Conservation (phyloP, 345 rosid species). For the Eucalyptus coolabah region DNA sequence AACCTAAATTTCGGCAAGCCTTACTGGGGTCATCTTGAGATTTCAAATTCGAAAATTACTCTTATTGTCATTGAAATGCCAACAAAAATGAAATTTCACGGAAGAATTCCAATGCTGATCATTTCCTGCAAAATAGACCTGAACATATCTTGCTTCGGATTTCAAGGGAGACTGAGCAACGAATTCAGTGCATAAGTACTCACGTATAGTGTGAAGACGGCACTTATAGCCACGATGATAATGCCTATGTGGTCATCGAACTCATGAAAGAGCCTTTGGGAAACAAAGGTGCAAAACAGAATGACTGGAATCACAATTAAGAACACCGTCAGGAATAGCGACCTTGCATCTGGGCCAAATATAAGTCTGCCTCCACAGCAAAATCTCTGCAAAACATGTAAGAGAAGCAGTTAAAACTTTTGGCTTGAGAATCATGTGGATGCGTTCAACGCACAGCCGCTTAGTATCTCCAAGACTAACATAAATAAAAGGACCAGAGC, state of each 20-base stretch:
- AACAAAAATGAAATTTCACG: neutral
- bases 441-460: neutral
- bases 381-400: slow-evolving; percentile 48
- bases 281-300: slow-evolving; percentile 62
- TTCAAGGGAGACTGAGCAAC: neutral
- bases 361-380: slow-evolving; percentile 67
- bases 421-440: neutral
- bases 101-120: neutral
- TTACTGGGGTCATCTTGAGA: neutral
- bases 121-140: neutral
- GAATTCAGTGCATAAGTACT: slow-evolving; percentile 8
- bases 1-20: neutral
- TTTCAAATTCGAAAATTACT: neutral
- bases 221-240: slow-evolving; percentile 19
- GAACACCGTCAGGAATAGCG: slow-evolving; percentile 54
- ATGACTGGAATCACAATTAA: slow-evolving; percentile 56
- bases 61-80: neutral
- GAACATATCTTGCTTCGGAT: neutral
- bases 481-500: neutral
- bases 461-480: neutral
- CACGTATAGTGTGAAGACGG: slow-evolving; percentile 31
- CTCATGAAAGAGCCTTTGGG: slow-evolving; percentile 27
- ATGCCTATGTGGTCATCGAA: slow-evolving; percentile 40
- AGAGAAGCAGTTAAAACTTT: neutral
- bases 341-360: slow-evolving; percentile 82